These are phyloP conservation scores for Diaporthe citriasiana DNA, from an alignment of 2,329 filamentous ascomycete species.

Conservation along the genomic window DNA sequence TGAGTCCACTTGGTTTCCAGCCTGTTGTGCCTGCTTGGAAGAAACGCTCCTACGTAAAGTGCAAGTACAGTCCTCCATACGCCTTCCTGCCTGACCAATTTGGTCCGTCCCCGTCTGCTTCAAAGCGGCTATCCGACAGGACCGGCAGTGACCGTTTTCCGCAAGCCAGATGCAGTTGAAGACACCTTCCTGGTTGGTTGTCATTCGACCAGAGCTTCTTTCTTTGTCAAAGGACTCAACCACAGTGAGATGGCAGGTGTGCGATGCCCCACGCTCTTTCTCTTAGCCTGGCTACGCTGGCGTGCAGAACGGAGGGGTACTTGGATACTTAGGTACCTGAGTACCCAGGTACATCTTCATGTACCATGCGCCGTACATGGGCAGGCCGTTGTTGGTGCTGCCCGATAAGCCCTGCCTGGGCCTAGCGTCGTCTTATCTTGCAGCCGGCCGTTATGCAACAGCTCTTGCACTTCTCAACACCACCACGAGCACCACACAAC, in stretches of 20 bases:
- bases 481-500: background rate
- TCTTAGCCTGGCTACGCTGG: conserved; percentile 20
- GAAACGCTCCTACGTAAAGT: background rate
- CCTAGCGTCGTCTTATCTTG: conserved; percentile 22
- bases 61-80: background rate
- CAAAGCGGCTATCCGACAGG: background rate
- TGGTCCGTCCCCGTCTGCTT: background rate
- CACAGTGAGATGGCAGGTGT: conserved; percentile 4
- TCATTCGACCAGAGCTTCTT: background rate
- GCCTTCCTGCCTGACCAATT: conserved; percentile 1
- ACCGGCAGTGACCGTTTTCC: background rate
- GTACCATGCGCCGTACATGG: background rate
- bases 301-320: conserved; percentile 16
- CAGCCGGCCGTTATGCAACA: conserved; percentile 31
- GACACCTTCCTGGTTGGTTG: background rate
- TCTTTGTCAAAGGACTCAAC: conserved; percentile 4
- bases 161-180: background rate
- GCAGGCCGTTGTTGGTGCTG: background rate
- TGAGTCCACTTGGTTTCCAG: background rate
- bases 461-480: conserved; percentile 20
- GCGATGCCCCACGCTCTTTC: conserved; percentile 16
- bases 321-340: background rate
- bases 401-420: conserved; percentile 14
- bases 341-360: conserved; percentile 4
- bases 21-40: background rate